Evolutionary conservation across 257 asterid species (phyloP).

Genomic region (Anisodus acutangulus): DNA sequence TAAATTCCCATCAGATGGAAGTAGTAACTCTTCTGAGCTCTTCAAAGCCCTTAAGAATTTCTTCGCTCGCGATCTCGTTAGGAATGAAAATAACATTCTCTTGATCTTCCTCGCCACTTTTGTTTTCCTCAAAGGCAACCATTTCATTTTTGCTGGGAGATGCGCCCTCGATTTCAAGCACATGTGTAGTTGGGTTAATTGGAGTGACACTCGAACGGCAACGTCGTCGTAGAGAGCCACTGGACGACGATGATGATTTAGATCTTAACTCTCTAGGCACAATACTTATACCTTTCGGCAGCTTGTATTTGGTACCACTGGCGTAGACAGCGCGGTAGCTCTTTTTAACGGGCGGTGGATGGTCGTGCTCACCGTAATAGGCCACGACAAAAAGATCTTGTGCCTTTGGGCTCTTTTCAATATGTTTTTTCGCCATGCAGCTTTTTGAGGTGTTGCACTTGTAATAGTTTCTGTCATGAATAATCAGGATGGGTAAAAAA

Average conservation of each 20-base stretch:
- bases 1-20: neutral
- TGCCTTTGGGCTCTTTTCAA: slow-evolving; percentile 69
- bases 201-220: too few species aligned
- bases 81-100: slow-evolving; percentile 36
- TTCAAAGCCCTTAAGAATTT: slow-evolving; percentile 39
- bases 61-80: slow-evolving; percentile 38
- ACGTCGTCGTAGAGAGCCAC: neutral
- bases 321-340: slow-evolving; percentile 65
- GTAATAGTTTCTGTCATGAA: slow-evolving; percentile 66
- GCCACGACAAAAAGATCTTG: slow-evolving; percentile 60
- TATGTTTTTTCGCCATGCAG: slow-evolving; percentile 73
- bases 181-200: too few species aligned
- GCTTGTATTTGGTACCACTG: slow-evolving; percentile 23
- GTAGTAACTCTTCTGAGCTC: neutral
- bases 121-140: slow-evolving; percentile 31
- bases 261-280: neutral
- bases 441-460: slow-evolving; percentile 79
- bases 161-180: too few species aligned
- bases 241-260: neutral
- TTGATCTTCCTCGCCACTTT: slow-evolving; percentile 40
- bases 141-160: slow-evolving; percentile 29
- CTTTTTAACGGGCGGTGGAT: slow-evolving; percentile 67
- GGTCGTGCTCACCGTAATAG: slow-evolving; percentile 73
- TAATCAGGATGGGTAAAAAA: neutral
- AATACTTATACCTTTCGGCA: neutral